Evolutionary conservation across 768 basidiomycete genomes (phyloP).

Genomic region (Tricholoma terreum): DNA sequence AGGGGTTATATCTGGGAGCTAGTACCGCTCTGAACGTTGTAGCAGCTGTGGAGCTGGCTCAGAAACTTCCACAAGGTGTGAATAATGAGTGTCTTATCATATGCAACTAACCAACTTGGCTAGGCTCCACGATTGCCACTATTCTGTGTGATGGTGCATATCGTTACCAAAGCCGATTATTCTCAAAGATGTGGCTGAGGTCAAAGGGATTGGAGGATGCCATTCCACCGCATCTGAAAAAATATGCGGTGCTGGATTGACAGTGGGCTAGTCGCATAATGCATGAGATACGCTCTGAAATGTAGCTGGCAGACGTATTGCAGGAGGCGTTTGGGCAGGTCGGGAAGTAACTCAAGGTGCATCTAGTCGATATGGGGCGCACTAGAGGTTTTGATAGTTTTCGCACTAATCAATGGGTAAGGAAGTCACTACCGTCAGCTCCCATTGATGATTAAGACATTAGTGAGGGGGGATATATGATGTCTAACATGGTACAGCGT

Average conservation of each 20-base stretch:
- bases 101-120: background rate
- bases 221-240: conserved; percentile 81
- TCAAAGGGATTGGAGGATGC: conserved; percentile 72
- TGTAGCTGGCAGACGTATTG: too few relatives aligned
- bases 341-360: background rate
- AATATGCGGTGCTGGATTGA: conserved; percentile 85
- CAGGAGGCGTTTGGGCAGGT: background rate
- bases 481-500: conserved; percentile 14
- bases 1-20: conserved; percentile 93
- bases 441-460: background rate
- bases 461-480: conserved; percentile 15
- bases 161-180: conserved; percentile 93
- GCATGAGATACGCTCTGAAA: too few relatives aligned
- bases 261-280: background rate
- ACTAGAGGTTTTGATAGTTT: background rate
- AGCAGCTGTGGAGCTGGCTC: conserved; percentile 85
- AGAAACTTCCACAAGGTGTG: conserved; percentile 77
- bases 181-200: conserved; percentile 90
- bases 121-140: conserved; percentile 83
- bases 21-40: conserved; percentile 94
- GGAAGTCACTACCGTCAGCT: background rate
- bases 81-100: background rate
- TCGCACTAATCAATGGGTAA: background rate
- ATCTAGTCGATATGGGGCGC: background rate
- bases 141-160: conserved; percentile 95